A percentile compares a stretch with the other conserved stretches of the same genome.
These are phyloP conservation scores for Tilletia caries DNA, from an alignment of 1,284 basidiomycete genomes.

Conservation along the genomic window DNA sequence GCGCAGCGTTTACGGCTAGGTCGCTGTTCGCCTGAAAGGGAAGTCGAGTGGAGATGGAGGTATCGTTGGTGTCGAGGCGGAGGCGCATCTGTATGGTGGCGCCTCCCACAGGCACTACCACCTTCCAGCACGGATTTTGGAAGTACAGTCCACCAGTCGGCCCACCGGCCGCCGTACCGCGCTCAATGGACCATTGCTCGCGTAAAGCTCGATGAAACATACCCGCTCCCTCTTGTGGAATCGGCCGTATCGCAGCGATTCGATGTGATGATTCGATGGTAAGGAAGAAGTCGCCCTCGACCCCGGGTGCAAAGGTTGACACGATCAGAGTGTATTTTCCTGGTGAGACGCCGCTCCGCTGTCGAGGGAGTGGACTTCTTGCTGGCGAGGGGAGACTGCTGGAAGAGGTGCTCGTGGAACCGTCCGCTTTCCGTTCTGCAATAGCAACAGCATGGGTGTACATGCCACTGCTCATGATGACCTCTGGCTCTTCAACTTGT, in stretches of 20 bases:
- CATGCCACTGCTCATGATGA: conserved; percentile 70
- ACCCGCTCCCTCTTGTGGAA: conserved; percentile 77
- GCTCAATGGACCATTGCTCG: conserved; percentile 61
- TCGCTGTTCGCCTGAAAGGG: not conserved
- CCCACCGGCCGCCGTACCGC: conserved; percentile 63
- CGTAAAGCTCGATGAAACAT: conserved; percentile 72
- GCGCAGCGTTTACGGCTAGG: not conserved
- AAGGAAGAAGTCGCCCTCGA: conserved; percentile 66
- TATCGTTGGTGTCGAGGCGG: not conserved
- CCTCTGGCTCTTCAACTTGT: conserved; percentile 62
- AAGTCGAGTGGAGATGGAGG: no score
- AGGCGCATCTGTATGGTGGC: conserved; percentile 1
- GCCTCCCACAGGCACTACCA: conserved; percentile 46
- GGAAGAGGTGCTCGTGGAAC: conserved; percentile 48
- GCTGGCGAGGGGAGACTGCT: not conserved
- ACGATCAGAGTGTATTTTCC: conserved; percentile 77
- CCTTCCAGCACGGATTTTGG: conserved; percentile 67
- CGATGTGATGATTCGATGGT: conserved; percentile 62
- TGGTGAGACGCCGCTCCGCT: conserved; percentile 2
- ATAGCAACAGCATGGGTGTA: conserved; percentile 77
- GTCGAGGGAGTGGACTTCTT: not conserved
- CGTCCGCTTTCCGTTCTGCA: conserved; percentile 44
- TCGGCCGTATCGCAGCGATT: conserved; percentile 47
- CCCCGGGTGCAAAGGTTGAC: conserved; percentile 74
- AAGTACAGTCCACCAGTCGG: conserved; percentile 66